These are phyloP conservation scores for Kodamaea alishanica DNA, from an alignment of 1,139 yeast genomes.

Conservation along the genomic window DNA sequence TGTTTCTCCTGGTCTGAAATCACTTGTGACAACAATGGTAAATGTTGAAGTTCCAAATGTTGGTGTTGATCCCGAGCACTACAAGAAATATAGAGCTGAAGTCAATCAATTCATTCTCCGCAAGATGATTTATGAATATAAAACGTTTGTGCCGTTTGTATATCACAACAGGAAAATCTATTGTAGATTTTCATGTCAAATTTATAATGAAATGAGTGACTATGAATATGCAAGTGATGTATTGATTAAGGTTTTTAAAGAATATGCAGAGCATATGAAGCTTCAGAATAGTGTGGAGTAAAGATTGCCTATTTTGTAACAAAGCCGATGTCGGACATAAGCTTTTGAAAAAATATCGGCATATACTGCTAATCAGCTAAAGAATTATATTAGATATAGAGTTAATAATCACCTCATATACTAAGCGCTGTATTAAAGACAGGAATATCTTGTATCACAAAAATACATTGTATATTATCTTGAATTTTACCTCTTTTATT, in stretches of 20 bases:
- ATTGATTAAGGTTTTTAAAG: slow-evolving; percentile 16
- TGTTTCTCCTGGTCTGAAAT: slow-evolving; percentile 22
- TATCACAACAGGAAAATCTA: slow-evolving; percentile 41
- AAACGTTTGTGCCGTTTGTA: slow-evolving; percentile 46
- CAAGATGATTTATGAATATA: slow-evolving; percentile 10
- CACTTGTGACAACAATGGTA: slow-evolving; percentile 42
- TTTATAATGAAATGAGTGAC: slow-evolving; percentile 56
- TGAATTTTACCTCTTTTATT: too few species aligned
- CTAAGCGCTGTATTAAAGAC: too few species aligned
- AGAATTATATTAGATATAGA: too few species aligned
- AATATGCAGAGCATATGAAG: slow-evolving; percentile 1
- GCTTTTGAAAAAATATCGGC: too few species aligned
- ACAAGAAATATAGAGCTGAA: slow-evolving; percentile 4
- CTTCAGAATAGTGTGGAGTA: too few species aligned
- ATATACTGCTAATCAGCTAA: too few species aligned
- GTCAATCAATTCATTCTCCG: slow-evolving; percentile 7
- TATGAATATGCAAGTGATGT: slow-evolving; percentile 42
- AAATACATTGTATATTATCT: too few species aligned
- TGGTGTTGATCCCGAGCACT: slow-evolving; percentile 11
- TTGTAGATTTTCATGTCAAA: slow-evolving; percentile 57
- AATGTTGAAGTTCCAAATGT: slow-evolving; percentile 43
- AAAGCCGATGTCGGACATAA: too few species aligned
- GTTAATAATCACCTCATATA: too few species aligned
- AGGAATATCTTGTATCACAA: too few species aligned
- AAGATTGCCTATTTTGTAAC: too few species aligned